Evolutionary conservation across 768 basidiomycete genomes (phyloP).

Genomic region (Lentinula raphanica): DNA sequence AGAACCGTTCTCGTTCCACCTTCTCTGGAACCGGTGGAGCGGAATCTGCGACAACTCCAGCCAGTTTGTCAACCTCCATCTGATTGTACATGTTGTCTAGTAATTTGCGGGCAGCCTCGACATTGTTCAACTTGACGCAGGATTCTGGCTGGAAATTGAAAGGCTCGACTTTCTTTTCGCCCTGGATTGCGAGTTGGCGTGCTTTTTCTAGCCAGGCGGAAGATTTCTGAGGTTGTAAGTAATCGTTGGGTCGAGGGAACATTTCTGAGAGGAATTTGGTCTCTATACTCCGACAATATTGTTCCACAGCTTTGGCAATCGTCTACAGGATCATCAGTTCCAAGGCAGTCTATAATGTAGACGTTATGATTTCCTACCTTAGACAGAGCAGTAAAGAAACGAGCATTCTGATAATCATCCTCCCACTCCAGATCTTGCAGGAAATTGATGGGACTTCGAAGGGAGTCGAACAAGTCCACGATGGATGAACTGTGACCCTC

Average conservation of each 20-base stretch:
- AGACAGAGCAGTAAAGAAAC: conserved; percentile 84
- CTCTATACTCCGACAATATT: conserved; percentile 86
- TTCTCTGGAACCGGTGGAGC: conserved; percentile 74
- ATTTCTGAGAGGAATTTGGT: conserved; percentile 91
- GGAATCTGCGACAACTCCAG: conserved; percentile 50
- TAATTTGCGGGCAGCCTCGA: conserved; percentile 84
- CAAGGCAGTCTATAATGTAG: neutral
- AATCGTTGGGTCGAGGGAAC: conserved; percentile 80
- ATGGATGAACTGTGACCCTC: conserved; percentile 96
- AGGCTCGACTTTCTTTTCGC: conserved; percentile 90
- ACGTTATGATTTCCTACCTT: conserved; percentile 47
- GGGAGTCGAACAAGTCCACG: conserved; percentile 90
- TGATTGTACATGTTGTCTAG: conserved; percentile 93
- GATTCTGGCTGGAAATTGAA: conserved; percentile 93
- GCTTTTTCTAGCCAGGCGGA: conserved; percentile 88
- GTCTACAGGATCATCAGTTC: conserved; percentile 46
- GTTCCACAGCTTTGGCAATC: conserved; percentile 85
- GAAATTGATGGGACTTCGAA: conserved; percentile 86
- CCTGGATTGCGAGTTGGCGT: conserved; percentile 63
- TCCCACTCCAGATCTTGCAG: conserved; percentile 89
- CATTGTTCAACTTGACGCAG: conserved; percentile 96
- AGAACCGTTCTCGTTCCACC: conserved; percentile 57
- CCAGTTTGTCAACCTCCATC: conserved; percentile 83
- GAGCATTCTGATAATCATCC: conserved; percentile 81
- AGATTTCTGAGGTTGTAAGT: conserved; percentile 78